These are phyloP conservation scores for Tricholoma furcatifolium DNA, from an alignment of 768 basidiomycete genomes.

Conservation along the genomic window DNA sequence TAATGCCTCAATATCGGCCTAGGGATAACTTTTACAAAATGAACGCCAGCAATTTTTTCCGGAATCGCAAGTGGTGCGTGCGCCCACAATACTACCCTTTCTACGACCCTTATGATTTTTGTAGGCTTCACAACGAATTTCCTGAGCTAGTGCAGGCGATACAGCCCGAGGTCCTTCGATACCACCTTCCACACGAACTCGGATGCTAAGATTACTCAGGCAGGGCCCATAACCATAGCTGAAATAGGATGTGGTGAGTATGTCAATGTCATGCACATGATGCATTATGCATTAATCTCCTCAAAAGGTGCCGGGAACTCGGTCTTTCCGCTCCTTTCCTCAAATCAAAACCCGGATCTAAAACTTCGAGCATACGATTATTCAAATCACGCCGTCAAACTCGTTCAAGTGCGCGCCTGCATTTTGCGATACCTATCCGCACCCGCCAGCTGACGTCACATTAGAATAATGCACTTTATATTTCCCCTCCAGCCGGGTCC, in stretches of 20 bases:
- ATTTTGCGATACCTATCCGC: background rate
- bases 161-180: conserved; percentile 51
- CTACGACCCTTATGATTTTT: background rate
- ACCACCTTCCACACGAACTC: background rate
- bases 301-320: conserved; percentile 88
- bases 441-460: conserved; percentile 1
- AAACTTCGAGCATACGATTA: conserved; percentile 86
- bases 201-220: conserved; percentile 41
- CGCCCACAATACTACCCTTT: background rate
- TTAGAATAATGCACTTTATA: conserved; percentile 74
- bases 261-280: too few relatives aligned
- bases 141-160: conserved; percentile 78
- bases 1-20: conserved; percentile 18
- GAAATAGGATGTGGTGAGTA: conserved; percentile 89
- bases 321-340: conserved; percentile 82
- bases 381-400: conserved; percentile 81
- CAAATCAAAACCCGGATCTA: conserved; percentile 80
- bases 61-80: conserved; percentile 82
- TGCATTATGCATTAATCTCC: background rate
- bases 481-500: conserved; percentile 60
- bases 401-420: conserved; percentile 67
- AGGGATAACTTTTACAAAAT: conserved; percentile 95
- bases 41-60: conserved; percentile 89
- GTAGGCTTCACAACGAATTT: conserved; percentile 91
- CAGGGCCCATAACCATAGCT: conserved; percentile 72